These are phyloP conservation scores for Coffea eugenioides DNA, from an alignment of 257 asterid genomes.

Conservation along the genomic window DNA sequence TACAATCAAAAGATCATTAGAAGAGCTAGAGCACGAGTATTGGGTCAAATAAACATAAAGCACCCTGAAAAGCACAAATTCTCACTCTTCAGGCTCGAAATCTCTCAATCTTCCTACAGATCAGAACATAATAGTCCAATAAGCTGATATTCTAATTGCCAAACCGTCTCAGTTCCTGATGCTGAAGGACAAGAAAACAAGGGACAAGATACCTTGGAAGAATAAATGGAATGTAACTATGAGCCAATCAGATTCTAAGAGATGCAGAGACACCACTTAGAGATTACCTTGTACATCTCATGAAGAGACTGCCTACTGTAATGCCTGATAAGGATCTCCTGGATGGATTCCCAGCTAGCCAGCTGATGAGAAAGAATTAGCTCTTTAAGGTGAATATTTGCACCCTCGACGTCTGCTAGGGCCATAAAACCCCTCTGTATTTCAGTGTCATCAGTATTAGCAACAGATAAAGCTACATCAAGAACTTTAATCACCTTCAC, in stretches of 20 bases:
- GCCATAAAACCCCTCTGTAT: slow-evolving; percentile 95
- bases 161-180: background rate
- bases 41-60: no score
- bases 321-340: slow-evolving; percentile 80
- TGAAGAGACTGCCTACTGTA: slow-evolving; percentile 87
- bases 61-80: background rate
- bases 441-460: background rate
- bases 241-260: slow-evolving; percentile 1
- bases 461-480: slow-evolving; percentile 4
- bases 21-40: background rate
- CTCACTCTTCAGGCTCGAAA: background rate
- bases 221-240: background rate
- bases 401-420: slow-evolving; percentile 98
- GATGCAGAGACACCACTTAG: background rate
- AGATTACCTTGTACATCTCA: slow-evolving; percentile 90
- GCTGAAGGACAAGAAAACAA: background rate
- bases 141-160: background rate
- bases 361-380: slow-evolving; percentile 82
- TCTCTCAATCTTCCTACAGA: no score
- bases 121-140: background rate
- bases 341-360: slow-evolving; percentile 95
- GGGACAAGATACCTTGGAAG: background rate
- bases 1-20: background rate
- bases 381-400: slow-evolving; percentile 80
- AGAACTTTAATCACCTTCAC: background rate